phyloP scores from a whole-genome alignment of 1,139 yeast species.

The Geotrichum cucujoidarum region DNA sequence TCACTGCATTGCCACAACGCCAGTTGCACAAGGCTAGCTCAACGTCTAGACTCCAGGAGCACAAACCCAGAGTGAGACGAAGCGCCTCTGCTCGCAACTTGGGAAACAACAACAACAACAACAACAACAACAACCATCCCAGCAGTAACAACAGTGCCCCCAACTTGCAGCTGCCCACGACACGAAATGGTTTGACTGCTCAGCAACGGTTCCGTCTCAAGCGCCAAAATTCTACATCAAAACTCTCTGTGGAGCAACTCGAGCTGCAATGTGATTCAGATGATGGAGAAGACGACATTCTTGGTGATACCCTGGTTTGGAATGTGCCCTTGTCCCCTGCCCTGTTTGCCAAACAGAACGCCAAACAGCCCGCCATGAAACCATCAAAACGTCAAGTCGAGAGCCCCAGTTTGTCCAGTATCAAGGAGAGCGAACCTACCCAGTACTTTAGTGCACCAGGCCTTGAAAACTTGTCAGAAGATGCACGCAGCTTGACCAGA shows the following conservation, averaged over 20 bases:
- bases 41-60: conserved; percentile 13
- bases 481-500: conserved; percentile 48
- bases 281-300: conserved; percentile 47
- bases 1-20: conserved; percentile 13
- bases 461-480: conserved; percentile 36
- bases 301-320: conserved; percentile 50
- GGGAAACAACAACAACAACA: background rate
- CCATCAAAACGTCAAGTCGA: background rate
- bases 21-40: conserved; percentile 16
- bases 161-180: conserved; percentile 2
- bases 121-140: too few species aligned
- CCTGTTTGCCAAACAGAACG: conserved; percentile 32
- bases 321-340: conserved; percentile 64
- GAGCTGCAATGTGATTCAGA: conserved; percentile 34
- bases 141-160: too few species aligned
- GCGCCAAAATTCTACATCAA: conserved; percentile 12
- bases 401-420: conserved; percentile 15
- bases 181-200: conserved; percentile 10
- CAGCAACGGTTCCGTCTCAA: conserved; percentile 17
- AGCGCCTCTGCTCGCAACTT: conserved; percentile 3
- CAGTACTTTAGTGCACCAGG: conserved; percentile 22
- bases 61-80: background rate
- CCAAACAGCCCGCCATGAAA: conserved; percentile 21
- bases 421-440: conserved; percentile 28
- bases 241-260: conserved; percentile 32